Percentiles rank a stretch among this genome's conserved stretches.
Conservation (phyloP, 257 asterid genomes). For the Penstemon davidsonii region DNA sequence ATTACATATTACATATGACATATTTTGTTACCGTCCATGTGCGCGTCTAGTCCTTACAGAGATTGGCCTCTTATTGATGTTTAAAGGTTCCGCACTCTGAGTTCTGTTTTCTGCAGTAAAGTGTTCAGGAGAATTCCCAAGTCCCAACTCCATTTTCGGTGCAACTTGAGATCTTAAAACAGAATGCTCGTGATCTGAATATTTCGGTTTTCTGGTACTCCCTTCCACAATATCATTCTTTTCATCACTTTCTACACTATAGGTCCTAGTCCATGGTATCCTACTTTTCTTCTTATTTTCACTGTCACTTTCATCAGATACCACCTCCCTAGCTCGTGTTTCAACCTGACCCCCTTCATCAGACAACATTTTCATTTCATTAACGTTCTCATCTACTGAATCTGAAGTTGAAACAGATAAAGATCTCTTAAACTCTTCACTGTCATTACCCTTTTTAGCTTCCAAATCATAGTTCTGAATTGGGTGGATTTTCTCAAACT, state of each 20-base stretch:
- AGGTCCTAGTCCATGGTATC: neutral
- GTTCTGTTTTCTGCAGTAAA: slow-evolving; percentile 3
- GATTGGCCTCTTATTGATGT: slow-evolving; percentile 42
- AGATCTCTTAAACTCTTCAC: slow-evolving; percentile 31
- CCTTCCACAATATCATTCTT: slow-evolving; percentile 30
- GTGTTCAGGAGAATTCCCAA: slow-evolving; percentile 7
- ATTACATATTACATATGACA: neutral
- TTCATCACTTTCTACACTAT: neutral
- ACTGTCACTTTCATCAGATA: slow-evolving; percentile 47
- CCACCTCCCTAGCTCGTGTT: slow-evolving; percentile 19
- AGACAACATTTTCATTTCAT: slow-evolving; percentile 6
- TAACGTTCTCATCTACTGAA: slow-evolving; percentile 33
- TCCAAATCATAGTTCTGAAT: slow-evolving; percentile 27
- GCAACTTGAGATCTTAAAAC: slow-evolving; percentile 28
- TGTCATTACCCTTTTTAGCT: slow-evolving; percentile 21
- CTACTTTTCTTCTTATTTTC: slow-evolving; percentile 30
- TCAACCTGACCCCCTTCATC: slow-evolving; percentile 30
- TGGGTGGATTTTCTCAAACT: slow-evolving; percentile 32
- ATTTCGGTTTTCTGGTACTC: slow-evolving; percentile 3
- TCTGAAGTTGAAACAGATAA: slow-evolving; percentile 53
- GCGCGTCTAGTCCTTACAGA: slow-evolving; percentile 53
- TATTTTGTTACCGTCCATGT: slow-evolving; percentile 25
- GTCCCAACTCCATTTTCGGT: slow-evolving; percentile 11
- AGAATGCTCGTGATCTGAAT: slow-evolving; percentile 23
- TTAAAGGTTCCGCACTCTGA: slow-evolving; percentile 31